phyloP scores from a whole-genome alignment of 768 basidiomycete species.

The Pholiota microspora region DNA sequence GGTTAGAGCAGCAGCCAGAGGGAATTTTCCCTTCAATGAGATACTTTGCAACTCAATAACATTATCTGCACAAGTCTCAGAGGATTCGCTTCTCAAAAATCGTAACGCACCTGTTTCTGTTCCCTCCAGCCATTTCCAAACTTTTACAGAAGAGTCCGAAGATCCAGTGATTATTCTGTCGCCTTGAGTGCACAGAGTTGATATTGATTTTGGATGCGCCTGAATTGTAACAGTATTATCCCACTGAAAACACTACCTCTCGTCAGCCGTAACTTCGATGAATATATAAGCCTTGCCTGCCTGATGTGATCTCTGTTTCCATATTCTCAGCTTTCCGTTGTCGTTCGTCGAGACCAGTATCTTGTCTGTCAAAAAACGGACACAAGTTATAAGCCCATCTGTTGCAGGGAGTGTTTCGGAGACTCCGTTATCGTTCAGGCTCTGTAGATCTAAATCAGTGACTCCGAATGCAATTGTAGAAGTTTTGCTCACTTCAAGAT shows the following conservation, averaged over 20 bases:
- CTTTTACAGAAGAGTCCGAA: conserved; percentile 77
- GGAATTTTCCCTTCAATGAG: conserved; percentile 65
- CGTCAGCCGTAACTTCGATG: conserved; percentile 14
- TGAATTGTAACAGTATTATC: conserved; percentile 34
- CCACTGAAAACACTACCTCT: conserved; percentile 52
- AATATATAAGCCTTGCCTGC: conserved; percentile 31
- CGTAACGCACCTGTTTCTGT: conserved; percentile 28
- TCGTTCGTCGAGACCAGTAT: conserved; percentile 74
- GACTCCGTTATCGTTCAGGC: conserved; percentile 50
- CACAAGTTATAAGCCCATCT: conserved; percentile 68
- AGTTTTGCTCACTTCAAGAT: conserved; percentile 31
- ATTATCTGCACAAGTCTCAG: conserved; percentile 24
- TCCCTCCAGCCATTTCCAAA: conserved; percentile 53
- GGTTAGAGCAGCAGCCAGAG: conserved; percentile 65
- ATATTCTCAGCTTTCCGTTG: conserved; percentile 61
- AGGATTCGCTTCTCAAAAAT: background rate
- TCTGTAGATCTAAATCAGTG: conserved; percentile 32
- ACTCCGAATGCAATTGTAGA: background rate
- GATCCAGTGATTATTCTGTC: conserved; percentile 69
- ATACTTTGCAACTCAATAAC: conserved; percentile 56
- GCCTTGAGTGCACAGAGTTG: conserved; percentile 55
- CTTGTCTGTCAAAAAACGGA: conserved; percentile 59
- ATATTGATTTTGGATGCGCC: conserved; percentile 71
- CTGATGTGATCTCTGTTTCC: conserved; percentile 48
- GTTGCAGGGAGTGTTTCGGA: conserved; percentile 75